Conservation (phyloP, 208 protist species). For the Trypanosoma caninum region DNA sequence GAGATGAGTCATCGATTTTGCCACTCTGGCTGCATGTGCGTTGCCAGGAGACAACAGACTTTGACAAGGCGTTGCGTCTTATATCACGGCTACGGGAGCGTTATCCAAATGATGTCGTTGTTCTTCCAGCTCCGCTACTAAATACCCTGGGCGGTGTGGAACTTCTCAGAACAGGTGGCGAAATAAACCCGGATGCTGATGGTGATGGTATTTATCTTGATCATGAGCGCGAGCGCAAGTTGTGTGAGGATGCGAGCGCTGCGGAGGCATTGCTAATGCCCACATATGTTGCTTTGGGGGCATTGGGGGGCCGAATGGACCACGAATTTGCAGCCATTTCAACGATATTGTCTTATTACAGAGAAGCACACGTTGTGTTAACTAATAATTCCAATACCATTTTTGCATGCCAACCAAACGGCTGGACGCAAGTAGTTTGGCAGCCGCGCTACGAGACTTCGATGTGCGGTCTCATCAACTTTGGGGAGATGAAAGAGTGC, state of each 20-base stretch:
- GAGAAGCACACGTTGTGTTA: conserved; percentile 28
- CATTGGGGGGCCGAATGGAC: conserved; percentile 73
- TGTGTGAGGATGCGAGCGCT: conserved; percentile 13
- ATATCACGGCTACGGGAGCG: conserved; percentile 31
- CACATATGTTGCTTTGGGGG: conserved; percentile 52
- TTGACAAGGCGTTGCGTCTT: conserved; percentile 56
- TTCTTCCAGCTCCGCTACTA: conserved; percentile 18
- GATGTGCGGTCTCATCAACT: conserved; percentile 59
- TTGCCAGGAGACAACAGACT: conserved; percentile 85
- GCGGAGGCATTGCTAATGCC: conserved; percentile 36
- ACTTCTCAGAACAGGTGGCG: conserved; percentile 20
- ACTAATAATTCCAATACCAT: conserved; percentile 51
- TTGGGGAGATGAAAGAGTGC: conserved; percentile 52
- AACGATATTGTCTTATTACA: not conserved
- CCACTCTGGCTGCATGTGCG: conserved; percentile 40
- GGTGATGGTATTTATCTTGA: conserved; percentile 13
- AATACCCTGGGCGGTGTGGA: not conserved
- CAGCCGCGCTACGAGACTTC: conserved; percentile 14
- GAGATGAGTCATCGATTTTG: not conserved
- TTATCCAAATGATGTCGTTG: conserved; percentile 14
- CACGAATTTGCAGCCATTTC: conserved; percentile 59
- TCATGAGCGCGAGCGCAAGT: not conserved
- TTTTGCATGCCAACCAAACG: conserved; percentile 68
- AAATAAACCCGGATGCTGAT: not conserved
- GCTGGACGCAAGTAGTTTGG: conserved; percentile 51